A percentile compares a stretch with the other conserved stretches of the same genome.
These are phyloP conservation scores for Wickerhamomyces queroliae DNA, from an alignment of 805 yeast genomes.

Conservation along the genomic window DNA sequence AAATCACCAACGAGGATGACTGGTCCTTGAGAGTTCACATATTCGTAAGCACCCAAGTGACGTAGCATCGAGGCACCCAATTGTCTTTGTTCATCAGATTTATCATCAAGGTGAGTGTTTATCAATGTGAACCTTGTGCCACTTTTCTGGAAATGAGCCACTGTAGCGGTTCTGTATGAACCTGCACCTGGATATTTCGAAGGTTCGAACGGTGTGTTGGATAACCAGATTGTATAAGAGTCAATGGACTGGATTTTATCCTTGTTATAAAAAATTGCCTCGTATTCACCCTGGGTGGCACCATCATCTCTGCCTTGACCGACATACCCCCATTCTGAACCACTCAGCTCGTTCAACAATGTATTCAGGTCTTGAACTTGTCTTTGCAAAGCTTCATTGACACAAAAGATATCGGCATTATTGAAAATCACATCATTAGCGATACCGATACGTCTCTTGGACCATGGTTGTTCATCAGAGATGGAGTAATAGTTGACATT, in stretches of 20 bases:
- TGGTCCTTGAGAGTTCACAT: constrained; percentile 25
- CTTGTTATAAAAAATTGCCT: constrained; percentile 34
- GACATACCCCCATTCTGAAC: constrained; percentile 23
- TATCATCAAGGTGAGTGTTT: constrained; percentile 38
- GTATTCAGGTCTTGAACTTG: constrained; percentile 32
- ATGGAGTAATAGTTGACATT: constrained; percentile 18
- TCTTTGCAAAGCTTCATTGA: constrained; percentile 33
- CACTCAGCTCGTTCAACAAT: constrained; percentile 17
- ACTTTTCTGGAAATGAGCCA: constrained; percentile 24
- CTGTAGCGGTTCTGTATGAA: constrained; percentile 33
- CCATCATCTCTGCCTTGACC: constrained; percentile 46
- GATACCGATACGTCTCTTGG: constrained; percentile 27
- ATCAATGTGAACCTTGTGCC: constrained; percentile 26
- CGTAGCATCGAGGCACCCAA: constrained; percentile 30
- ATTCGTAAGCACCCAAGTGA: constrained; percentile 32
- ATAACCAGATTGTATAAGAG: constrained; percentile 38
- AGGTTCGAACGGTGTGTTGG: constrained; percentile 34
- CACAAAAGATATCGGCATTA: constrained; percentile 27
- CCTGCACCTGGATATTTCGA: constrained; percentile 35
- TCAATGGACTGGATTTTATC: constrained; percentile 24
- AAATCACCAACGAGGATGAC: constrained; percentile 40
- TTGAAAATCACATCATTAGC: constrained; percentile 30
- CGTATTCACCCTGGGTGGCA: constrained; percentile 32
- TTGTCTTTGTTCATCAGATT: constrained; percentile 30
- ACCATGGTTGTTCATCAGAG: constrained; percentile 29